Percentiles rank a stretch among this genome's conserved stretches.
Conservation (phyloP, 2,329 filamentous ascomycete genomes). For the Emmonsiellopsis sp. region DNA sequence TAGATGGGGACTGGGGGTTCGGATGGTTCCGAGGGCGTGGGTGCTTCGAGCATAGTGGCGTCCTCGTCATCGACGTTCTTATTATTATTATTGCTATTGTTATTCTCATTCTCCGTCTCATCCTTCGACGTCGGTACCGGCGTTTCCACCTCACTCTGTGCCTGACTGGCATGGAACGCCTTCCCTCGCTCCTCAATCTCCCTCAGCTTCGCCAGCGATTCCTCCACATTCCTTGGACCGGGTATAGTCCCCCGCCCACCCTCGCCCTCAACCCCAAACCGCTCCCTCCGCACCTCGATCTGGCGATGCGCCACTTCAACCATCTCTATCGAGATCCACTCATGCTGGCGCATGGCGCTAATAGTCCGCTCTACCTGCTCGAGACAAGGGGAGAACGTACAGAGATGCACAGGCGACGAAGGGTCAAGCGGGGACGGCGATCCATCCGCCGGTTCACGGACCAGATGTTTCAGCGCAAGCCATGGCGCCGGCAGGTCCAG, state of each 20-base stretch:
- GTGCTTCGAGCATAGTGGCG: not conserved
- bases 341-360: slow-evolving; percentile 65
- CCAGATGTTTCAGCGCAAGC: slow-evolving; percentile 40
- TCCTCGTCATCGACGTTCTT: not conserved
- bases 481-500: slow-evolving; percentile 44
- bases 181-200: slow-evolving; percentile 63
- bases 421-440: slow-evolving; percentile 55
- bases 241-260: slow-evolving; percentile 58
- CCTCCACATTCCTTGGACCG: slow-evolving; percentile 61
- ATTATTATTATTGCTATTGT: slow-evolving; percentile 17
- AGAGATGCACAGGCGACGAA: slow-evolving; percentile 64
- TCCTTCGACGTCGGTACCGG: slow-evolving; percentile 13
- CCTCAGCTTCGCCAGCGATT: slow-evolving; percentile 65
- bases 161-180: slow-evolving; percentile 47
- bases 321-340: slow-evolving; percentile 91
- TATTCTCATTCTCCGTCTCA: slow-evolving; percentile 19
- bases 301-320: slow-evolving; percentile 75
- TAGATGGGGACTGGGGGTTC: slow-evolving; percentile 43
- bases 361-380: slow-evolving; percentile 89
- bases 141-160: slow-evolving; percentile 15
- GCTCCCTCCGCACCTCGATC: slow-evolving; percentile 73
- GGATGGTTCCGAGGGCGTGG: slow-evolving; percentile 1
- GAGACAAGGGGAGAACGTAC: slow-evolving; percentile 94
- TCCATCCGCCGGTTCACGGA: slow-evolving; percentile 26
- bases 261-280: slow-evolving; percentile 64